phyloP scores from a whole-genome alignment of 768 basidiomycete species.

The Steccherinum ochraceum region DNA sequence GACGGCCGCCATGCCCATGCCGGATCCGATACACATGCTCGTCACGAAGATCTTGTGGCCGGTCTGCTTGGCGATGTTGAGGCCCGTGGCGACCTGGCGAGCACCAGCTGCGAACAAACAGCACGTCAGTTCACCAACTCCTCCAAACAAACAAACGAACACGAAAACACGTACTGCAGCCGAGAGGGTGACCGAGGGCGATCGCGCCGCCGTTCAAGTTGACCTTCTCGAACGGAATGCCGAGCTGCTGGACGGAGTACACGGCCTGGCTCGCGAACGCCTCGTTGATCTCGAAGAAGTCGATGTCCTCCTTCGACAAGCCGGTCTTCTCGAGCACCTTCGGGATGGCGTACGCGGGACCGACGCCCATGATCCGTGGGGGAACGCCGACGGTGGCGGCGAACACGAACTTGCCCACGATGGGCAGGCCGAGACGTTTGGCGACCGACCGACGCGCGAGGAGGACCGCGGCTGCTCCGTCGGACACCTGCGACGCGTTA shows the following conservation, averaged over 20 bases:
- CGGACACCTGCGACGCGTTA: conserved; percentile 87
- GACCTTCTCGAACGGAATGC: conserved; percentile 71
- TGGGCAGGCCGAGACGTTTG: conserved; percentile 75
- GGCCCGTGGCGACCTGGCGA: conserved; percentile 80
- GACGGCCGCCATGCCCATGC: conserved; percentile 88
- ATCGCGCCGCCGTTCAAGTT: conserved; percentile 88
- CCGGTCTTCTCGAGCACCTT: conserved; percentile 62
- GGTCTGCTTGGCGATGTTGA: conserved; percentile 75
- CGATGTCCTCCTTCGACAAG: conserved; percentile 63
- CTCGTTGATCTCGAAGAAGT: conserved; percentile 92
- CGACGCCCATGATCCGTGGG: conserved; percentile 87
- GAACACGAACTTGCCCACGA: conserved; percentile 79
- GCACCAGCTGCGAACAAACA: conserved; percentile 53
- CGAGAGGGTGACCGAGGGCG: conserved; percentile 84
- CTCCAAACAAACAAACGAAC: background rate
- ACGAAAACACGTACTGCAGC: conserved; percentile 53
- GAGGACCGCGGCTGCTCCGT: conserved; percentile 88
- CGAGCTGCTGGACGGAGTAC: conserved; percentile 62
- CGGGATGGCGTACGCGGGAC: conserved; percentile 86
- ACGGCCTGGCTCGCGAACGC: conserved; percentile 84
- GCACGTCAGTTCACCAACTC: background rate
- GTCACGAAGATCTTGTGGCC: conserved; percentile 76
- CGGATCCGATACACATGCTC: conserved; percentile 86
- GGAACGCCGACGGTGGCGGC: conserved; percentile 73
- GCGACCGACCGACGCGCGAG: conserved; percentile 77